Base-by-base conservation (phyloP, 257 asterid species). In the Jasminum sambac region DNA sequence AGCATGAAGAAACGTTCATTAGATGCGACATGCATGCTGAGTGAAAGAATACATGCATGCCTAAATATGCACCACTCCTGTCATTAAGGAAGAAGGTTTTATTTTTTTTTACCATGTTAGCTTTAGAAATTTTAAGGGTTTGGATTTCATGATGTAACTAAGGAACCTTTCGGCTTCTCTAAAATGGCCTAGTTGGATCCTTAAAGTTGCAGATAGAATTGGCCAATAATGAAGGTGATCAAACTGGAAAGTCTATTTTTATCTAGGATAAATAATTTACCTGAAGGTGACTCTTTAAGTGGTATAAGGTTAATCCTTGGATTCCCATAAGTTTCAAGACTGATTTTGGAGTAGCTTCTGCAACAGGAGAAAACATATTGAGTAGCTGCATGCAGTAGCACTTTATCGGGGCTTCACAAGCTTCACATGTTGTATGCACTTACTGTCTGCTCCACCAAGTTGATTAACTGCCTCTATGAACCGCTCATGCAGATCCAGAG, bases 331-430 rank as follows among this genome's bases (percentile, higher is more conserved):
- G 97, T 78, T 92, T 92, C 88, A 92, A 63, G 30, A 92, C 96
- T 71, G 98, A 90, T 81, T 92, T 92, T 13, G 98, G 98, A 59
- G 98, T 92, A 70, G 98, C 98, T 89, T 88, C 98, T 92, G 96
- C 82, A 81, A 73, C 26, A 79, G 68, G 55, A 68, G 77, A 42
- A 77, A 40, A 14, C 66, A 64, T 5, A 69, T 70, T 57, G 70
- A 72, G 72, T 62, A 73, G 37, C 36, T 64, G 42, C 73, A 64
- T 42, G 21, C 64, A 64, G 37, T 13, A 41, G 60, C 65, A 63
- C 24, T 5, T 30, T 17, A 66, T 19, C 72, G 67, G 66, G 59
- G 71, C 67, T 64, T 61, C 58, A 46, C 41, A 46, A 69, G 74
- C 66, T 37, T 10, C 40, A 69, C 55, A 37, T 66, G 58, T 72